Evolutionary conservation across 2,329 filamentous ascomycete species (phyloP).

Genomic region (Penicillium fuscoglaucum): DNA sequence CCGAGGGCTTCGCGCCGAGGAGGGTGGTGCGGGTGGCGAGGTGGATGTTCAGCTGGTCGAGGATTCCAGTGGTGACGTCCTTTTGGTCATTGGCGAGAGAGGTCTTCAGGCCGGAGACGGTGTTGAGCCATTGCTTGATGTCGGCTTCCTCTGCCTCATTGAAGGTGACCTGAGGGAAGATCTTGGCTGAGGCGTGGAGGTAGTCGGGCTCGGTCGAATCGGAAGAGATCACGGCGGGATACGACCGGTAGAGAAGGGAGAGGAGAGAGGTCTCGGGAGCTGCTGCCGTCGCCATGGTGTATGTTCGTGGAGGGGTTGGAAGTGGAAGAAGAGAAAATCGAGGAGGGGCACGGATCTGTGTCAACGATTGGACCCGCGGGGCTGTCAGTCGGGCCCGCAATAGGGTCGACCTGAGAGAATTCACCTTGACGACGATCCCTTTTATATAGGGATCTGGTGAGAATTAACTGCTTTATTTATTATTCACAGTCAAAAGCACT

Average conservation of each 20-base stretch:
- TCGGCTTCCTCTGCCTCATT: conserved; percentile 78
- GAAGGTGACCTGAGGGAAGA: conserved; percentile 71
- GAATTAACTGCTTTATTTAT: not conserved
- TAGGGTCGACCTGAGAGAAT: conserved; percentile 20
- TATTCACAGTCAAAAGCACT: conserved; percentile 1
- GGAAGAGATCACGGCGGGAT: conserved; percentile 42
- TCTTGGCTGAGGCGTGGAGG: conserved; percentile 55
- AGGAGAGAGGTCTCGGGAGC: conserved; percentile 46
- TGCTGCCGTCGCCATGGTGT: conserved; percentile 35
- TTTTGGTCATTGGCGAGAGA: conserved; percentile 53
- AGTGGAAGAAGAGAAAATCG: conserved; percentile 29
- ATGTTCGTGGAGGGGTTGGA: conserved; percentile 26
- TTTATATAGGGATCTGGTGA: conserved; percentile 8
- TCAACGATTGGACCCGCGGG: conserved; percentile 29
- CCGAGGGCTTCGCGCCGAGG: conserved; percentile 83
- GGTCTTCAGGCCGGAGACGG: conserved; percentile 67
- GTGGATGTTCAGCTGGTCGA: conserved; percentile 80
- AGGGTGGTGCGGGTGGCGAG: conserved; percentile 85
- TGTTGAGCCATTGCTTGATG: conserved; percentile 84
- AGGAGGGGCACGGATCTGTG: conserved; percentile 33
- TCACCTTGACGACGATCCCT: conserved; percentile 23
- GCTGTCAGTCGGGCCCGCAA: conserved; percentile 27
- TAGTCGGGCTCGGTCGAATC: conserved; percentile 46
- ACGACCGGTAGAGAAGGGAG: conserved; percentile 48
- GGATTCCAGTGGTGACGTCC: conserved; percentile 60